phyloP scores from a whole-genome alignment of 768 basidiomycete genomes.

The Agaricus blazei region DNA sequence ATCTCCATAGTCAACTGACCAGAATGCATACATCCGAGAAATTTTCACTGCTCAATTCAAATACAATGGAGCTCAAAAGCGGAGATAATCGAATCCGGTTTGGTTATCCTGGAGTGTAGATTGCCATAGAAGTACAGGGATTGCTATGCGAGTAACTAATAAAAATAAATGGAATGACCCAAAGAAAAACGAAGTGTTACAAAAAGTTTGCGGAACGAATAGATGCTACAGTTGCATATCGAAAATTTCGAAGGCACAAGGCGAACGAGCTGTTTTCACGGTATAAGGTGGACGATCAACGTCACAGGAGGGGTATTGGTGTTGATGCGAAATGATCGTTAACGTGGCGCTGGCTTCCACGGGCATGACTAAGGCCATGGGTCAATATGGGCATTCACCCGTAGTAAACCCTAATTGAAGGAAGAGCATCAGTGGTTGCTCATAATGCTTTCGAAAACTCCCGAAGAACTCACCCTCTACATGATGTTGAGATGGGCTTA shows the following conservation, averaged over 20 bases:
- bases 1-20: no score
- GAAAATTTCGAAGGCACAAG: neutral
- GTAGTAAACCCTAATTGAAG: conserved; percentile 1
- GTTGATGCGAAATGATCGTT: neutral
- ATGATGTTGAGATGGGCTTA: conserved; percentile 75
- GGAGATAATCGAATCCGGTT: no score
- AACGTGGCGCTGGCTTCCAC: neutral
- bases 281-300: conserved; percentile 1
- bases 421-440: neutral
- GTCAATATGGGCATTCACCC: neutral
- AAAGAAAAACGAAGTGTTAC: no score
- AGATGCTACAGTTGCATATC: neutral
- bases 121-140: no score
- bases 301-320: conserved; percentile 2
- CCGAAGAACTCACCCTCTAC: conserved; percentile 55
- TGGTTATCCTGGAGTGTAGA: no score
- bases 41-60: no score
- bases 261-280: neutral
- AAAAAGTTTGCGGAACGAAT: neutral
- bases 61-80: no score
- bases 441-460: neutral
- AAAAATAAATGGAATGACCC: neutral
- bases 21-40: no score
- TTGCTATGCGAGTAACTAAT: neutral
- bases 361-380: neutral